phyloP scores from a whole-genome alignment of 129 eudicot genomes.

The Dittrichia graveolens region DNA sequence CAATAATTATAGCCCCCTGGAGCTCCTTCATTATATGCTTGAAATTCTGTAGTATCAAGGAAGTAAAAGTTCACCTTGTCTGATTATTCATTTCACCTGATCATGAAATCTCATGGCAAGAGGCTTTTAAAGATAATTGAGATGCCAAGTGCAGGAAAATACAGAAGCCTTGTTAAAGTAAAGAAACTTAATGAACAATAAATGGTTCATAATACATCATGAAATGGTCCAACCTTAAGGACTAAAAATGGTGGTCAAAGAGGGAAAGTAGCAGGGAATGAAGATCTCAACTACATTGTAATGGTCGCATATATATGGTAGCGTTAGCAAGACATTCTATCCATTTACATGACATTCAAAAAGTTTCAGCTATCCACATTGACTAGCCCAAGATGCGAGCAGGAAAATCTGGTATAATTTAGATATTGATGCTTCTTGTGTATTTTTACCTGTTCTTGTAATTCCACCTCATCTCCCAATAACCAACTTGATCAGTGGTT shows the following conservation, averaged over 20 bases:
- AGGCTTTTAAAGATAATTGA: conserved; percentile 6
- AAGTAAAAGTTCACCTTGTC: background rate
- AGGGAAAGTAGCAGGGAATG: background rate
- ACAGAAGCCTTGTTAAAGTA: conserved; percentile 15
- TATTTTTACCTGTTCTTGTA: background rate
- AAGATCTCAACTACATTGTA: background rate
- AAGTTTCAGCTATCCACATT: background rate
- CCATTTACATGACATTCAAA: background rate
- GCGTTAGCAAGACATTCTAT: background rate
- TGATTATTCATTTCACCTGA: background rate
- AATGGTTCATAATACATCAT: conserved; percentile 11
- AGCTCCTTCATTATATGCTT: conserved; percentile 96
- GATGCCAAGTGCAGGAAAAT: background rate
- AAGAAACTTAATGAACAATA: background rate
- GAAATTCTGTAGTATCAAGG: conserved; percentile 62
- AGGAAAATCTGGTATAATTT: background rate
- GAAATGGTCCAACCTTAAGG: background rate
- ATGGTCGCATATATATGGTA: background rate
- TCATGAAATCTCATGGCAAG: conserved; percentile 16
- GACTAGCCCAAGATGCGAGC: background rate
- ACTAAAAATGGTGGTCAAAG: background rate
- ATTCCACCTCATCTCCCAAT: background rate
- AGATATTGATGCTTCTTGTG: background rate
- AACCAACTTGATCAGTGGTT: conserved; percentile 18
- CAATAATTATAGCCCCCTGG: conserved; percentile 91